Conservation (phyloP, 768 basidiomycete genomes). For the Leccinum variicolor region DNA sequence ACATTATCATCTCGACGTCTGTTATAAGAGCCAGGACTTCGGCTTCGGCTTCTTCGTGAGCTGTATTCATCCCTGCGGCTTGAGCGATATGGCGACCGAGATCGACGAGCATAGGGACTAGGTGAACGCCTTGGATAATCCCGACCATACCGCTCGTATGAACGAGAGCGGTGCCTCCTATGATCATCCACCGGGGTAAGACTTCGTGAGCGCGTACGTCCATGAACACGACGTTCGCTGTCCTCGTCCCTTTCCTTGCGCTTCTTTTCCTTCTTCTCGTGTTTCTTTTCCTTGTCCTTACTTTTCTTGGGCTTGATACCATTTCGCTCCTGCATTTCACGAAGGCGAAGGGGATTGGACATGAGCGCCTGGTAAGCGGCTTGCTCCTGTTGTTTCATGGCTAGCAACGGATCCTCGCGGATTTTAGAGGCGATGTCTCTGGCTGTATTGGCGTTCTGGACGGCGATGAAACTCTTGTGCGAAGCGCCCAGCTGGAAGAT, state of each 20-base stretch:
- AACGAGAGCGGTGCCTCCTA: slow-evolving; percentile 30
- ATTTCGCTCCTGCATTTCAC: slow-evolving; percentile 75
- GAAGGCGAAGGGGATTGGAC: slow-evolving; percentile 81
- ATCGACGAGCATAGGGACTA: slow-evolving; percentile 44
- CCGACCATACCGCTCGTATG: slow-evolving; percentile 26
- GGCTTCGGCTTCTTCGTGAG: slow-evolving; percentile 28
- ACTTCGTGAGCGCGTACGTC: slow-evolving; percentile 30
- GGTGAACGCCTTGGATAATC: slow-evolving; percentile 37
- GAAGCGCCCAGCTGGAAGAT: slow-evolving; percentile 67
- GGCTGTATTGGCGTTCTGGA: slow-evolving; percentile 88
- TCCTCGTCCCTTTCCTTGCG: slow-evolving; percentile 22
- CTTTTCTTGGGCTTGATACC: slow-evolving; percentile 82
- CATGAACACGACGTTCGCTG: slow-evolving; percentile 33
- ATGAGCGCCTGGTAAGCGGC: slow-evolving; percentile 84
- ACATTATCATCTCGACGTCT: slow-evolving; percentile 22
- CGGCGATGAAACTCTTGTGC: slow-evolving; percentile 90
- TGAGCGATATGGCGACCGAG: slow-evolving; percentile 42
- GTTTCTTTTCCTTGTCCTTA: slow-evolving; percentile 56
- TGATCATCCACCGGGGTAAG: slow-evolving; percentile 26
- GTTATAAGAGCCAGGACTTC: slow-evolving; percentile 26
- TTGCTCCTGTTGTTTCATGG: slow-evolving; percentile 98
- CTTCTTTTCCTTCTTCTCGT: slow-evolving; percentile 48
- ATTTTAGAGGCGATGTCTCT: slow-evolving; percentile 92
- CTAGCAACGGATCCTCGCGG: slow-evolving; percentile 94
- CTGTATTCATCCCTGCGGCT: slow-evolving; percentile 19